Evolutionary conservation across 768 basidiomycete species (phyloP).

Genomic region (Filobasidium wieringae): DNA sequence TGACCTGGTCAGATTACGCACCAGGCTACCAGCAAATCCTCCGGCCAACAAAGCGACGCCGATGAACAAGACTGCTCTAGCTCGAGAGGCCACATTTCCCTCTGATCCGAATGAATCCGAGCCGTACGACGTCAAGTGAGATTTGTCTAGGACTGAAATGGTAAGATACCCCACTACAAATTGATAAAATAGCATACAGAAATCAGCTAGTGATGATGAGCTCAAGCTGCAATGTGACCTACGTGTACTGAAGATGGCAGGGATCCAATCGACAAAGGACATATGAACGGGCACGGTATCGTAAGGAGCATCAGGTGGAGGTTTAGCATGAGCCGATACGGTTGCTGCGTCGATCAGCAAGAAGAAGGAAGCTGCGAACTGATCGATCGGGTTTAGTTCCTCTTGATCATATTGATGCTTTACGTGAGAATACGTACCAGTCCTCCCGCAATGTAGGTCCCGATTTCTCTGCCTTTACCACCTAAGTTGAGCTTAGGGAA

Average conservation of each 20-base stretch:
- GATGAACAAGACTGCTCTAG: constrained; percentile 77
- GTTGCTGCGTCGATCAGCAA: constrained; percentile 86
- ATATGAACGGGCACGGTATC: constrained; percentile 67
- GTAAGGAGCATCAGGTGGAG: constrained; percentile 60
- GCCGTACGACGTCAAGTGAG: constrained; percentile 61
- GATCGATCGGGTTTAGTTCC: not conserved
- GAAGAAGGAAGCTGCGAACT: constrained; percentile 96
- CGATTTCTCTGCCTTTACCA: constrained; percentile 65
- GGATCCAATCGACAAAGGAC: constrained; percentile 92
- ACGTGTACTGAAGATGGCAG: constrained; percentile 75
- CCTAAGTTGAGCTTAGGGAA: constrained; percentile 62
- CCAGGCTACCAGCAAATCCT: constrained; percentile 90
- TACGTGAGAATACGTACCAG: constrained; percentile 52
- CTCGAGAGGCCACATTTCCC: constrained; percentile 76
- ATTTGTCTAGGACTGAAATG: constrained; percentile 91
- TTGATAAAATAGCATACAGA: not conserved
- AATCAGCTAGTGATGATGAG: not conserved
- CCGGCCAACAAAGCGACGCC: constrained; percentile 98
- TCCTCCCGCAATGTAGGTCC: constrained; percentile 83
- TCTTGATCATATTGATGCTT: not conserved
- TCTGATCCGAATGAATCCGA: constrained; percentile 43
- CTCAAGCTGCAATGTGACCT: constrained; percentile 12
- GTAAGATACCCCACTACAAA: constrained; percentile 67
- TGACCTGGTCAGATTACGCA: constrained; percentile 52
- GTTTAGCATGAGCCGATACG: constrained; percentile 69